Evolutionary conservation across 768 basidiomycete genomes (phyloP).

Genomic region (Leccinum imitatum): DNA sequence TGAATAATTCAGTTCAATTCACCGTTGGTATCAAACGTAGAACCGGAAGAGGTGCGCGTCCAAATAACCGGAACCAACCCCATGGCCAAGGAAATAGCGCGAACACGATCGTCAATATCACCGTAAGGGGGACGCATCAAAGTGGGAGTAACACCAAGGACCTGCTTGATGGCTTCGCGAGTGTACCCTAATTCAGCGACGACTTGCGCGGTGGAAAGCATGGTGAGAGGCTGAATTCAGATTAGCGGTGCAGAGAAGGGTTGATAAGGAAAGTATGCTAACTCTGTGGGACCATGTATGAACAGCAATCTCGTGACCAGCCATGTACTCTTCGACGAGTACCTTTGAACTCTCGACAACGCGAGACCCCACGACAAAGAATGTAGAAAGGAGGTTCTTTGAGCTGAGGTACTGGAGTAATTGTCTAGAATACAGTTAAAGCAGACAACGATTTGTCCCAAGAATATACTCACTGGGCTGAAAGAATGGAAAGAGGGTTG

Average conservation of each 20-base stretch:
- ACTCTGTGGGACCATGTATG: constrained; percentile 92
- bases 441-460: background rate
- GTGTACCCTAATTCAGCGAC: constrained; percentile 96
- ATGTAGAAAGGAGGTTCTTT: constrained; percentile 72
- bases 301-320: constrained; percentile 76
- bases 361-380: constrained; percentile 89
- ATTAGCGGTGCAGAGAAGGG: constrained; percentile 13
- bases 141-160: constrained; percentile 74
- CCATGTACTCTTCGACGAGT: constrained; percentile 78
- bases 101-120: constrained; percentile 92
- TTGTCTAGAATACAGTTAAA: constrained; percentile 39
- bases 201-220: constrained; percentile 75
- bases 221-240: constrained; percentile 53
- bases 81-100: constrained; percentile 88
- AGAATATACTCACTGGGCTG: constrained; percentile 48
- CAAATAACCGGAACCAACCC: constrained; percentile 90
- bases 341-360: constrained; percentile 75
- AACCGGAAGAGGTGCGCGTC: constrained; percentile 60
- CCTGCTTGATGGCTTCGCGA: constrained; percentile 74
- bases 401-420: constrained; percentile 69
- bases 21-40: constrained; percentile 75
- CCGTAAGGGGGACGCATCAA: constrained; percentile 82
- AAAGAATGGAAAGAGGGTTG: constrained; percentile 1
- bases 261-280: constrained; percentile 11
- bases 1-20: constrained; percentile 6